phyloP scores from a whole-genome alignment of 2,329 filamentous ascomycete species.

The Colletotrichum endophyticum region DNA sequence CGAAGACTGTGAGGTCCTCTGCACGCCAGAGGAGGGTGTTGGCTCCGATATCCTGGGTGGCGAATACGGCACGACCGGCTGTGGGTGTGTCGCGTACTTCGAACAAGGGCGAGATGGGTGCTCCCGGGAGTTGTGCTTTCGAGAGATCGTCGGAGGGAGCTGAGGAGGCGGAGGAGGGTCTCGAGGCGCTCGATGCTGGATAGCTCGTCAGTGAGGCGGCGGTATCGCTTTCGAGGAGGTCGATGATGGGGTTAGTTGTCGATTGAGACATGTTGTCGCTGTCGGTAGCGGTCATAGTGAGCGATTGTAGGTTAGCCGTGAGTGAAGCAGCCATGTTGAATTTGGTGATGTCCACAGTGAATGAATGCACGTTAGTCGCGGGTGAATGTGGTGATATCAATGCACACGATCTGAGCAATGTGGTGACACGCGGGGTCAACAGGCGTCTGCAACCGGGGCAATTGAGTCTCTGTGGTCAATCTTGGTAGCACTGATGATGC shows the following conservation, averaged over 20 bases:
- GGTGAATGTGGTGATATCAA: neutral
- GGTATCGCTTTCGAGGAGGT: neutral
- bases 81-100: constrained; percentile 12
- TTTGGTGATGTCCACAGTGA: neutral
- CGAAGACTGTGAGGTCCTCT: constrained; percentile 8
- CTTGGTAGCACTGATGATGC: neutral
- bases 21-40: constrained; percentile 3
- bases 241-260: neutral
- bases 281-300: neutral
- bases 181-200: constrained; percentile 29
- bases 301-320: neutral
- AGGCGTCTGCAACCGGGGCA: neutral
- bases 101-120: constrained; percentile 2
- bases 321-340: neutral
- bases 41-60: neutral
- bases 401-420: neutral
- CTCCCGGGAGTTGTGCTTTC: neutral
- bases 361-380: neutral
- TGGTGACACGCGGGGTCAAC: neutral
- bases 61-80: constrained; percentile 16
- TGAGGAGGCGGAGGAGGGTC: constrained; percentile 9
- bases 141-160: neutral
- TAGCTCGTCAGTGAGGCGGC: constrained; percentile 11
- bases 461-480: neutral
- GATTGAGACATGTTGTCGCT: neutral